Base-by-base conservation (phyloP, 371 early-diverging fungal species). In the Apophysomyces variabilis region DNA sequence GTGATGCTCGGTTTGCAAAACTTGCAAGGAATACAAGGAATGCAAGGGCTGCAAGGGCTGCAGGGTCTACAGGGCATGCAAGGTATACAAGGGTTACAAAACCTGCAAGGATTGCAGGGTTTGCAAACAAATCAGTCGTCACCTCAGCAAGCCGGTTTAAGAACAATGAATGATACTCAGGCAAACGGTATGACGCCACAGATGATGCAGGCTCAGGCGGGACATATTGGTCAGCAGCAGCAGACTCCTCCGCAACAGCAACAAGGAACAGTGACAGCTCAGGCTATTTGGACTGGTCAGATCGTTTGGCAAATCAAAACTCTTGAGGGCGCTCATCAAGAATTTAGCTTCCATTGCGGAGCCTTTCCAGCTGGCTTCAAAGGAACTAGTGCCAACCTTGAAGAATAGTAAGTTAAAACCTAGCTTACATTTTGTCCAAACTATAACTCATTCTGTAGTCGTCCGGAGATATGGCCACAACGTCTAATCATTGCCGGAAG, bases 211-310 rank as follows among this genome's bases (percentile, higher is more conserved):
- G 32, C 61, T 43, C 72, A 72, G 44, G 47, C 39, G 13, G 69
- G 62, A 3, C 66, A 60, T 21, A 47, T 58, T 32, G 35, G 21
- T 38, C 71, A 66, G 44, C n/a, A 13, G 57, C 44, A 43, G 18
- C 68, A 60, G 39, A 56, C 35, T 36, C 67, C 61, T 26, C 44
- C 36, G 32, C 70, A 73, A 21, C 69, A 66, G 50, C 79, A 75
- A 35, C 71, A 26, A 74, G 14, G 72, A 73, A 50, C 68, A 65
- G 4, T 64, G 74, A 9, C 67, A 66, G 14, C 79, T 75, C 7
- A 70, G 9, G 80, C 86, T 0, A 69, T 86, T 7, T 86, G 88
- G 88, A 77, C 76, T 4, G 88, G 88, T 7, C 83, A 86, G 18
- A 79, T 86, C 61, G 77, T 85, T 1, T 87, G 88, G 86, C 83